Evolutionary conservation across 441 rosid species (phyloP).

Genomic region (Brassica hybrid): DNA sequence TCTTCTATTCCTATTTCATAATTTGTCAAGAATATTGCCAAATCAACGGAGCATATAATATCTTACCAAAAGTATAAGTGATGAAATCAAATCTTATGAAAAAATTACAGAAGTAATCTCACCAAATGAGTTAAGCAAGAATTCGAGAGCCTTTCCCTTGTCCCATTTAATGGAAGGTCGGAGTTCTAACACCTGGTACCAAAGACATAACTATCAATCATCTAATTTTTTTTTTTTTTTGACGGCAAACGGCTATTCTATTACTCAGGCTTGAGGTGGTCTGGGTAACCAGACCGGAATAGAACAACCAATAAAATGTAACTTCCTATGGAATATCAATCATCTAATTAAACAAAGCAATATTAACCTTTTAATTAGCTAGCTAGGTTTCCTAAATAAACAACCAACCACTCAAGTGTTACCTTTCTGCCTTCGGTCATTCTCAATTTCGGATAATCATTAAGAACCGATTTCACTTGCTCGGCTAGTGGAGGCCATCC

Average conservation of each 20-base stretch:
- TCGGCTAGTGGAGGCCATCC: conserved; percentile 61
- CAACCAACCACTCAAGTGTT: background rate
- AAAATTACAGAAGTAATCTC: background rate
- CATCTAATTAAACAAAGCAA: background rate
- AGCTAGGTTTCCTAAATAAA: background rate
- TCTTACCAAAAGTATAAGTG: background rate
- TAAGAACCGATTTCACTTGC: conserved; percentile 58
- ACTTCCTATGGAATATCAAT: too few species aligned
- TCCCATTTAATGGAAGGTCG: conserved; percentile 78
- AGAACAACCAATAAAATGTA: too few species aligned
- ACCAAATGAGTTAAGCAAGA: conserved; percentile 60
- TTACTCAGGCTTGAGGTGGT: too few species aligned
- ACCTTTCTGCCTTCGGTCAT: conserved; percentile 70
- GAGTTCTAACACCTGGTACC: conserved; percentile 60
- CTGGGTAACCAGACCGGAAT: too few species aligned
- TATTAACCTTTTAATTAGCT: background rate
- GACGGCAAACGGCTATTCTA: too few species aligned
- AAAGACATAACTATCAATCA: background rate
- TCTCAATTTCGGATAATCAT: conserved; percentile 59
- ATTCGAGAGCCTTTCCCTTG: conserved; percentile 73
- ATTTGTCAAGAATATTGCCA: background rate
- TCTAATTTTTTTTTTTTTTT: too few species aligned
- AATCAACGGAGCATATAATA: background rate
- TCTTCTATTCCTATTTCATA: conserved; percentile 47
- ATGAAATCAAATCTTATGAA: background rate